Percentiles rank a stretch among this genome's conserved stretches.
phyloP scores from a whole-genome alignment of 192 early-diverging fungal genomes.

The Coemansia sp. region DNA sequence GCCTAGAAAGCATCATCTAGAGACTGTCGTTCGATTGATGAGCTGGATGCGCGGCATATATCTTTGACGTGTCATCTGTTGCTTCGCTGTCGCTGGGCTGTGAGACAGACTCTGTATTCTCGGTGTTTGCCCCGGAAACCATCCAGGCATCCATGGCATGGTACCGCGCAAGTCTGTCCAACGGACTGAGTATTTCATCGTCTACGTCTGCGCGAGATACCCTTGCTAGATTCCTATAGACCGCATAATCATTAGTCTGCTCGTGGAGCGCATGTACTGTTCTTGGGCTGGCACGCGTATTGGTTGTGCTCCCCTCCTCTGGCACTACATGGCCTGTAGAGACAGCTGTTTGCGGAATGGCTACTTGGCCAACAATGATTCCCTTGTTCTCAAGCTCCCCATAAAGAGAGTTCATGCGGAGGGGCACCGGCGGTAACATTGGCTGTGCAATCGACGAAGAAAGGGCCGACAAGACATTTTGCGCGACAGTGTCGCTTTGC shows the following conservation, averaged over 20 bases:
- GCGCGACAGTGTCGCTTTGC: background rate
- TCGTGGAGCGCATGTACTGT: background rate
- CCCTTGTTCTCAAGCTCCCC: slow-evolving; percentile 32
- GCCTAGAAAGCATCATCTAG: background rate
- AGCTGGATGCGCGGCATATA: slow-evolving; percentile 28
- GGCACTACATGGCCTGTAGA: background rate
- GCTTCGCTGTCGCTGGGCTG: slow-evolving; percentile 8
- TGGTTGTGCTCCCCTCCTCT: background rate
- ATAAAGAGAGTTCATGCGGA: slow-evolving; percentile 29
- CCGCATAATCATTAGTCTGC: background rate
- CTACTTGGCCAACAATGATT: slow-evolving; percentile 27
- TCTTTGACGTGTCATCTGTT: slow-evolving; percentile 24
- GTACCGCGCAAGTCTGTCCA: slow-evolving; percentile 35
- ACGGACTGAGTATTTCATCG: slow-evolving; percentile 23
- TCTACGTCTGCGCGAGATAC: background rate
- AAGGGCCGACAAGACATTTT: background rate
- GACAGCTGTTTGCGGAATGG: background rate
- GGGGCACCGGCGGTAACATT: slow-evolving; percentile 28
- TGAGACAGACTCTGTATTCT: background rate
- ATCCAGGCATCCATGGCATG: slow-evolving; percentile 27
- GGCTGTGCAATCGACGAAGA: slow-evolving; percentile 21
- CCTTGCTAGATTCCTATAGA: background rate
- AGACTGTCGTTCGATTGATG: slow-evolving; percentile 14
- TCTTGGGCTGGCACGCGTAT: background rate
- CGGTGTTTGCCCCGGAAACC: background rate